phyloP scores from a whole-genome alignment of 306 rosid genomes.

The Medicago lupulina region DNA sequence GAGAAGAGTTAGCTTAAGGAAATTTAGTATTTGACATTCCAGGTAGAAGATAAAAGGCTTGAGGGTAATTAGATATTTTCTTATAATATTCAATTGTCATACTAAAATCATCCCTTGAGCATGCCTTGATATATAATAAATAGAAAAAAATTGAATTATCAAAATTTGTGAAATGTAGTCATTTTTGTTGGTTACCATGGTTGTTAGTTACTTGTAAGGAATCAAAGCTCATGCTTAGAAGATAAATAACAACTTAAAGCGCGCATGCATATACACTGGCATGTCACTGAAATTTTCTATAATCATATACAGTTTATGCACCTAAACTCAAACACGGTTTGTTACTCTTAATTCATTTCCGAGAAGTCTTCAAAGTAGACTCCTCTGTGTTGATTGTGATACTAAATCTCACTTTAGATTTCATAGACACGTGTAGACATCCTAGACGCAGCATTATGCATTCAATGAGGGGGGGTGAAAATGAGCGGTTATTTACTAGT shows the following conservation, averaged over 20 bases:
- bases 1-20: background rate
- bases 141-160: background rate
- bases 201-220: background rate
- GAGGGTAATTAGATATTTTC: background rate
- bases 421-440: slow-evolving; percentile 10
- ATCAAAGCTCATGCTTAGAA: background rate
- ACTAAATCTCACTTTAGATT: slow-evolving; percentile 3
- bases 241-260: background rate
- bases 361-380: slow-evolving; percentile 11
- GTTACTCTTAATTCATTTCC: background rate
- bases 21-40: background rate
- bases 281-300: background rate
- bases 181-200: background rate
- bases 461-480: no score
- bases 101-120: background rate
- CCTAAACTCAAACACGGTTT: background rate
- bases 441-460: background rate
- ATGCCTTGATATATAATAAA: no score
- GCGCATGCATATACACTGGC: background rate
- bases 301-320: background rate
- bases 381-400: background rate
- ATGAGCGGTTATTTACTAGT: background rate
- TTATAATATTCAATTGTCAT: background rate
- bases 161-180: slow-evolving; percentile 2
- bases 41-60: background rate